Percentiles rank a stretch among this genome's conserved stretches.
Conservation (phyloP, 306 rosid species). For the Boehmeria nivea region DNA sequence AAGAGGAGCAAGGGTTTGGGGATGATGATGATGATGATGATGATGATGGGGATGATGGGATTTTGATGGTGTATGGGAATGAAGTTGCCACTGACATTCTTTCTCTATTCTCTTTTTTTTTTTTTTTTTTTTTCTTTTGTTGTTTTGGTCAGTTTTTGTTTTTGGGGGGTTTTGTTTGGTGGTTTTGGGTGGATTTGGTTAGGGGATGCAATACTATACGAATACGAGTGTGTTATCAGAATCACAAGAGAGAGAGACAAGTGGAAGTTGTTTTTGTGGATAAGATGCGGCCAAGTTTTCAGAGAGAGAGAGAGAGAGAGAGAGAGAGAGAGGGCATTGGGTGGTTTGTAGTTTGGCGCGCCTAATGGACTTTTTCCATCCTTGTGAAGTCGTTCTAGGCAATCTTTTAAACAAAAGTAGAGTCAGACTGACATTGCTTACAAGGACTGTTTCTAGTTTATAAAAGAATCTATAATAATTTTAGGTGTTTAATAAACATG, state of each 20-base stretch:
- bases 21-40: slow-evolving; percentile 41
- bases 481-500: too few relatives aligned
- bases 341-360: slow-evolving; percentile 2
- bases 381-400: too few relatives aligned
- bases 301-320: too few relatives aligned
- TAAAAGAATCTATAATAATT: too few relatives aligned
- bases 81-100: slow-evolving; percentile 79
- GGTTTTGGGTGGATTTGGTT: too few relatives aligned
- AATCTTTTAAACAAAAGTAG: too few relatives aligned
- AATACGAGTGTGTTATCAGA: slow-evolving; percentile 42
- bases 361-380: neutral
- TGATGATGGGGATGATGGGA: slow-evolving; percentile 47
- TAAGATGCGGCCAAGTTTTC: slow-evolving; percentile 57
- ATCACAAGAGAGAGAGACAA: slow-evolving; percentile 11
- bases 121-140: too few relatives aligned
- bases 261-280: slow-evolving; percentile 49
- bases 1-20: slow-evolving; percentile 35
- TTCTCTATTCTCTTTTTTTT: neutral
- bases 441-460: too few relatives aligned
- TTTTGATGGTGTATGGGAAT: slow-evolving; percentile 60
- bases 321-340: neutral
- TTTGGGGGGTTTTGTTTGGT: too few relatives aligned
- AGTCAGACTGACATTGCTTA: neutral
- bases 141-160: slow-evolving; percentile 12
- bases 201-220: too few relatives aligned